phyloP scores from a whole-genome alignment of 768 basidiomycete species.

The Zangia roseola region DNA sequence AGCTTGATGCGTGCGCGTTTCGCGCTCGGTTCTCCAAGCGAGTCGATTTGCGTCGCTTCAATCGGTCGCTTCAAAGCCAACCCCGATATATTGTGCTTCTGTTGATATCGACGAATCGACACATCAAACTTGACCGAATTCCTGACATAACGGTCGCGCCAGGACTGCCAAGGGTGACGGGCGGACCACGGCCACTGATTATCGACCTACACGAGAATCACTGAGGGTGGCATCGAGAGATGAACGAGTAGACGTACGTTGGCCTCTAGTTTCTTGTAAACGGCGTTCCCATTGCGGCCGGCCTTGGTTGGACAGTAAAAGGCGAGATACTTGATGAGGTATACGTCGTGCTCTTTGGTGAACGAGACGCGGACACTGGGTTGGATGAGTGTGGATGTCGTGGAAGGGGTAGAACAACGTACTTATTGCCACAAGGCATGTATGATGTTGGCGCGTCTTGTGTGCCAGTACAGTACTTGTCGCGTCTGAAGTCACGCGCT shows the following conservation, averaged over 20 bases:
- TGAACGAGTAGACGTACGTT: slow-evolving; percentile 41
- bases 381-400: background rate
- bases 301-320: slow-evolving; percentile 38
- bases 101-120: slow-evolving; percentile 41
- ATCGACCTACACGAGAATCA: slow-evolving; percentile 29
- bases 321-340: slow-evolving; percentile 49
- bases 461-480: too few relatives aligned
- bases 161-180: slow-evolving; percentile 57
- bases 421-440: slow-evolving; percentile 6
- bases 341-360: slow-evolving; percentile 40
- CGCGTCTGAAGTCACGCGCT: background rate
- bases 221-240: background rate
- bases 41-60: background rate
- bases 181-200: slow-evolving; percentile 51
- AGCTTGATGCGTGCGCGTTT: slow-evolving; percentile 16
- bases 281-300: slow-evolving; percentile 45
- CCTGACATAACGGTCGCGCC: slow-evolving; percentile 60
- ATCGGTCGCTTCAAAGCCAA: slow-evolving; percentile 5
- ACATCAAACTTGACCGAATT: slow-evolving; percentile 42
- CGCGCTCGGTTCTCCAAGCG: background rate
- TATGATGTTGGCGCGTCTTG: background rate
- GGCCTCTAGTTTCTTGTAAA: slow-evolving; percentile 44
- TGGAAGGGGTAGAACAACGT: background rate
- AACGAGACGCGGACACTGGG: slow-evolving; percentile 29
- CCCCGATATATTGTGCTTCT: slow-evolving; percentile 28